These are phyloP conservation scores for Fusarium zealandicum DNA, from an alignment of 2,329 filamentous ascomycete genomes.

Conservation along the genomic window DNA sequence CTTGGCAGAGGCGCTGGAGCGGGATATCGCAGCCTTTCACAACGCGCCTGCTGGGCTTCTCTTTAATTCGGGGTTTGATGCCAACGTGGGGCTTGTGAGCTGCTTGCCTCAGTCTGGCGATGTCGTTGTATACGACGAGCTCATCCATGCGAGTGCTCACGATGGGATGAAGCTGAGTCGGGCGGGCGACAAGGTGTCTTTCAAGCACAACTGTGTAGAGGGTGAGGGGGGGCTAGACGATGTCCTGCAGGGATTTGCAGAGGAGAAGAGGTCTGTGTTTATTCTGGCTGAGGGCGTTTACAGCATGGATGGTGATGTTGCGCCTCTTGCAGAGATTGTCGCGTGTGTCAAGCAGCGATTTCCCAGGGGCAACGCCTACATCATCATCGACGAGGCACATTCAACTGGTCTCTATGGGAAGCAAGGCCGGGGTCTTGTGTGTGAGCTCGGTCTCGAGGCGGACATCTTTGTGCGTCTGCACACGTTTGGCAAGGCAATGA, in stretches of 20 bases:
- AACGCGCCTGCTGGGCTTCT: conserved; percentile 54
- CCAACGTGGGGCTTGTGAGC: conserved; percentile 69
- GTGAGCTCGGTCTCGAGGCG: conserved; percentile 61
- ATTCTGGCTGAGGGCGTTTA: conserved; percentile 76
- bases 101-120: conserved; percentile 67
- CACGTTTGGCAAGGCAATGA: conserved; percentile 73
- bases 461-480: conserved; percentile 65
- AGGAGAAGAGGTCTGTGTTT: conserved; percentile 62
- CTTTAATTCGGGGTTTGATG: conserved; percentile 70
- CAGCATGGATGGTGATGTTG: conserved; percentile 83
- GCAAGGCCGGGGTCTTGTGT: conserved; percentile 65
- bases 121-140: conserved; percentile 73
- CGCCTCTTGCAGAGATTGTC: conserved; percentile 68
- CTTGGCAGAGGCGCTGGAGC: conserved; percentile 55
- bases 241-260: conserved; percentile 45
- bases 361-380: conserved; percentile 63
- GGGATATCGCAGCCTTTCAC: conserved; percentile 57
- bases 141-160: conserved; percentile 80
- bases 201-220: conserved; percentile 63
- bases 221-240: conserved; percentile 36
- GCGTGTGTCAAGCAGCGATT: conserved; percentile 62
- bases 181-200: conserved; percentile 56
- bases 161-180: conserved; percentile 76
- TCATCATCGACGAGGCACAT: conserved; percentile 75
- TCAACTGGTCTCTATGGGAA: conserved; percentile 67